A percentile compares a stretch with the other conserved stretches of the same genome.
Conservation (phyloP, 2,329 filamentous ascomycete species). For the Exophiala spinifera region DNA sequence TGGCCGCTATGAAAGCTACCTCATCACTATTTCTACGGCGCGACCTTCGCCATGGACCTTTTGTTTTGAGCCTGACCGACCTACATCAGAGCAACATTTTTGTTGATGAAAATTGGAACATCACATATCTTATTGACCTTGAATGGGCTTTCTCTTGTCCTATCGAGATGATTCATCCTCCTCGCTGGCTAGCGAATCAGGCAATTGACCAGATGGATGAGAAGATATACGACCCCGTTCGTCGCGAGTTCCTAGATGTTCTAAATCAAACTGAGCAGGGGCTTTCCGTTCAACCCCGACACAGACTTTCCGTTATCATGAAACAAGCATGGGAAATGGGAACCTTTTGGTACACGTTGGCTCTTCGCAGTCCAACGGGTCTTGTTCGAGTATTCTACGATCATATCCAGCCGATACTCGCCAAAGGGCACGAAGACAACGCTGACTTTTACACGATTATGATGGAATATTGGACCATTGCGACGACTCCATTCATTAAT, state of each 20-base stretch:
- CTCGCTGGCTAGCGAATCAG: constrained; percentile 30
- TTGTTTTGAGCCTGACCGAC: constrained; percentile 39
- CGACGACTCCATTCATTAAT: too few species aligned
- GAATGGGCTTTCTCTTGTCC: constrained; percentile 33
- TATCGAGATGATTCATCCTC: constrained; percentile 26
- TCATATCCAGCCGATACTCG: constrained; percentile 29
- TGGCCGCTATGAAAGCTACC: constrained; percentile 33
- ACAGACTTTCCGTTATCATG: constrained; percentile 24
- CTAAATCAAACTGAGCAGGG: constrained; percentile 10
- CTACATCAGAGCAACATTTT: constrained; percentile 39
- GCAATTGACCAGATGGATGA: constrained; percentile 13
- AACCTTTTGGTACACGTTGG: constrained; percentile 32
- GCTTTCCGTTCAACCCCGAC: constrained; percentile 4
- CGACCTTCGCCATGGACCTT: constrained; percentile 37
- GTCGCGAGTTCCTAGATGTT: constrained; percentile 10
- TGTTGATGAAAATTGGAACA: constrained; percentile 32
- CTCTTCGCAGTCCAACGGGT: constrained; percentile 28
- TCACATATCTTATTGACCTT: constrained; percentile 31
- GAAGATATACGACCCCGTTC: constrained; percentile 13
- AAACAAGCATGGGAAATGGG: constrained; percentile 29
- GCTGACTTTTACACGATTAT: constrained; percentile 21
- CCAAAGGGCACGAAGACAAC: constrained; percentile 21
- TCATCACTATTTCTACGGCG: constrained; percentile 31
- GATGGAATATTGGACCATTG: too few species aligned
- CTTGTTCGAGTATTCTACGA: constrained; percentile 31